Percentiles rank a stretch among this genome's conserved stretches.
These are phyloP conservation scores for Botrytis sinoallii DNA, from an alignment of 2,329 filamentous ascomycete species.

Conservation along the genomic window DNA sequence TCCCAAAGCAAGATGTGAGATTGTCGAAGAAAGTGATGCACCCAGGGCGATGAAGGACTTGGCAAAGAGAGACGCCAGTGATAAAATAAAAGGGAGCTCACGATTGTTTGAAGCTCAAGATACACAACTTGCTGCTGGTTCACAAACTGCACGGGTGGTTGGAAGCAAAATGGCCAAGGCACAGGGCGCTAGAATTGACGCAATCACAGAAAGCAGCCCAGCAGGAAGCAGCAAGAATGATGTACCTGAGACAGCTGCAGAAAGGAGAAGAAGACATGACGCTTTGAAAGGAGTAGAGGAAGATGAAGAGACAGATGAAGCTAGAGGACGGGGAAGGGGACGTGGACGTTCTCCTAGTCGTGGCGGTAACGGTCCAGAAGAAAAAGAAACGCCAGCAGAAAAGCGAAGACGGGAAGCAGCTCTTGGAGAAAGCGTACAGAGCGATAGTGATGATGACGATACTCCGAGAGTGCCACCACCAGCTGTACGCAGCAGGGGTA, in stretches of 20 bases:
- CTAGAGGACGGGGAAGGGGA: conserved; percentile 27
- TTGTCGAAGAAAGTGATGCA: conserved; percentile 34
- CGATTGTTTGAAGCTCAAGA: conserved; percentile 41
- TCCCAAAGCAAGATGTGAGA: conserved; percentile 49
- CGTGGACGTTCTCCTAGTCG: conserved; percentile 44
- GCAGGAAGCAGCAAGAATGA: conserved; percentile 5
- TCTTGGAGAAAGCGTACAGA: conserved; percentile 52
- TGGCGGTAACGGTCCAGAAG: conserved; percentile 3
- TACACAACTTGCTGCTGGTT: conserved; percentile 21
- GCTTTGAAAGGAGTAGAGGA: conserved; percentile 46
- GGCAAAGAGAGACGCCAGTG: conserved; percentile 34
- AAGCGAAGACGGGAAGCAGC: conserved; percentile 70
- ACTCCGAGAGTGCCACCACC: conserved; percentile 34
- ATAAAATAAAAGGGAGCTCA: conserved; percentile 28
- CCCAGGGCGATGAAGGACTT: conserved; percentile 33
- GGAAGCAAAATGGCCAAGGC: conserved; percentile 27
- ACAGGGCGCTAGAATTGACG: conserved; percentile 22
- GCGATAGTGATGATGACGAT: conserved; percentile 35
- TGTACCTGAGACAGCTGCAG: conserved; percentile 37
- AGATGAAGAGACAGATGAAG: conserved; percentile 34
- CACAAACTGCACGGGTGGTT: conserved; percentile 22
- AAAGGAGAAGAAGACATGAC: conserved; percentile 62
- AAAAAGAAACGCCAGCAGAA: conserved; percentile 68
- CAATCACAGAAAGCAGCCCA: neutral
- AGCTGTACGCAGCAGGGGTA: conserved; percentile 31